Percentiles rank a stretch among this genome's conserved stretches.
These are phyloP conservation scores for Globisporangium acanthophoron DNA, from an alignment of 352 stramenopile genomes.

Conservation along the genomic window DNA sequence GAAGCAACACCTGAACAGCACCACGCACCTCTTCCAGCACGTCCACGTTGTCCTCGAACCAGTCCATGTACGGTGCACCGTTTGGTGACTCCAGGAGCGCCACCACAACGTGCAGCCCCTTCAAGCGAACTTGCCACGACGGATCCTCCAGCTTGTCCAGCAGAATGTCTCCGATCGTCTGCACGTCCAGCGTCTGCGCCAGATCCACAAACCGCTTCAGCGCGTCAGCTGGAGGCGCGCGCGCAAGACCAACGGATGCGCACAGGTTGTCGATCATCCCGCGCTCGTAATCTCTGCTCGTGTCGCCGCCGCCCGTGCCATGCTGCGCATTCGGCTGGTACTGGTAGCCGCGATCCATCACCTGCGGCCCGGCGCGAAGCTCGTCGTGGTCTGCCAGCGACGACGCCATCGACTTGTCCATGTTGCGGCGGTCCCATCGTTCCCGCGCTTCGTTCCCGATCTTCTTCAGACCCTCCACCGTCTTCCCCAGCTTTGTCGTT, in stretches of 20 bases:
- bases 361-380: conserved; percentile 47
- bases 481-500: conserved; percentile 66
- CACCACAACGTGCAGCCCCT: conserved; percentile 77
- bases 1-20: not conserved
- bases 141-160: conserved; percentile 84
- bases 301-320: conserved; percentile 62
- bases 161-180: conserved; percentile 82
- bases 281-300: conserved; percentile 80
- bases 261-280: conserved; percentile 83
- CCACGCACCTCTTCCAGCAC: conserved; percentile 51
- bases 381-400: conserved; percentile 85
- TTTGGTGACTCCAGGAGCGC: conserved; percentile 69
- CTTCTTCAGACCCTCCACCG: conserved; percentile 76
- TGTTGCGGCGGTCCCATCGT: conserved; percentile 84
- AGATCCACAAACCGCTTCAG: conserved; percentile 84
- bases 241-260: conserved; percentile 63
- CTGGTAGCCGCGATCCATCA: conserved; percentile 66
- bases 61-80: conserved; percentile 60
- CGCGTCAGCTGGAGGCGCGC: conserved; percentile 66
- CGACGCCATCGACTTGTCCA: conserved; percentile 89
- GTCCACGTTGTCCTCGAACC: conserved; percentile 82
- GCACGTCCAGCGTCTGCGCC: conserved; percentile 77
- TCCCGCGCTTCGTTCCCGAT: conserved; percentile 73
- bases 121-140: conserved; percentile 76
- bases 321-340: conserved; percentile 64